Evolutionary conservation across 208 protist species (phyloP), one percentile per base, ranked within the genome.

Genomic region (Leishmania tropica): DNA sequence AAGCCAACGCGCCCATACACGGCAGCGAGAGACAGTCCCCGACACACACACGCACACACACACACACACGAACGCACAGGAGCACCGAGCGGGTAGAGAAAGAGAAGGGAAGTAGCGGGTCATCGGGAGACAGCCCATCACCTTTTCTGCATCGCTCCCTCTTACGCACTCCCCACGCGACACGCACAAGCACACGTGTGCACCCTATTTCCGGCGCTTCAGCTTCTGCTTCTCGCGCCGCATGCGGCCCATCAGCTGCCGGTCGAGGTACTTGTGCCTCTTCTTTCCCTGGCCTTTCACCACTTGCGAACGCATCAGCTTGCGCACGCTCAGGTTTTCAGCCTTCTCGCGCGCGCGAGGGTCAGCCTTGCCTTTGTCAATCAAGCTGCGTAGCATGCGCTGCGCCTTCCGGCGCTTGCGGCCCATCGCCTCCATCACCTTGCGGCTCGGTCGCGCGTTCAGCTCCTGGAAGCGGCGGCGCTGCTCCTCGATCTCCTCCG

Each of bases 371-470:
- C 93, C 96, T 80, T 98, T 98, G 53, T 96, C 89, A 71, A 98
- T 91, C 60, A 97, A 83, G 62, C 91, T 86, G 19, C 92, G 90
- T 48, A 99, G 77, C 89, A 98, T 97, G 37, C 93, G 92, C 75
- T 94, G 79, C 0, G 90, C 84, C 71, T 94, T 89, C 47, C 90
- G 81, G 58, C 98, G 97, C 93, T 99, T 99, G 79, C 99, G 95
- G 42, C 96, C 95, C 85, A 99, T 96, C 40, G 99, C 99, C 90
- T 99, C 99, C 71, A 97, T 95, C 54, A 99, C 96, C 88, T 99
- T 99, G 84, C 99, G 99, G 81, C 98, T 97, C 21, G 99, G 98
- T 28, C 97, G 85, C 24, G 96, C 98, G 89, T 99, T 98, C 74
- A 99, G 83, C 81, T 98, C 98, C 53, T 84, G 88, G 78, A 99